Evolutionary conservation across 306 rosid genomes (phyloP).

Genomic region (Quercus alba): DNA sequence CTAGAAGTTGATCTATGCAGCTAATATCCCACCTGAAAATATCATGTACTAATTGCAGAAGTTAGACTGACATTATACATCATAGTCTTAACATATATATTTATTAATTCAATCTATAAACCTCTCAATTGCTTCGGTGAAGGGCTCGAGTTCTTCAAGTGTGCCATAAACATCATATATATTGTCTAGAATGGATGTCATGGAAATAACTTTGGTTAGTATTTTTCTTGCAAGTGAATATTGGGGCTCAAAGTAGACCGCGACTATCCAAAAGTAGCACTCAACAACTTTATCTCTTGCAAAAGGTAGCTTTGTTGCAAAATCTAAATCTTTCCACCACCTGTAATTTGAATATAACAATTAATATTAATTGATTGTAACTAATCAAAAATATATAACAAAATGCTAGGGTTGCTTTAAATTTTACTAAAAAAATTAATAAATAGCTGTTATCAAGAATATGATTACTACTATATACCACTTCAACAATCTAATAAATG

Average conservation of each 20-base stretch:
- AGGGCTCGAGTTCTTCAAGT: conserved; percentile 40
- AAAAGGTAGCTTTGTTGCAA: conserved; percentile 22
- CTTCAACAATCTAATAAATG: too few species aligned
- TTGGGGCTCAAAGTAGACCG: conserved; percentile 29
- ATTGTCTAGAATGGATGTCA: conserved; percentile 35
- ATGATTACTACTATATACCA: too few species aligned
- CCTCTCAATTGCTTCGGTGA: conserved; percentile 46
- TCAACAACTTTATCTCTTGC: conserved; percentile 48
- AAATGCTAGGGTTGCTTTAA: too few species aligned
- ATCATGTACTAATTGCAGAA: too few species aligned
- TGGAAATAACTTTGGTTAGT: not conserved
- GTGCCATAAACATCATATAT: conserved; percentile 51
- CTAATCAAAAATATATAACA: too few species aligned
- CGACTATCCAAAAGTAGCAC: conserved; percentile 38
- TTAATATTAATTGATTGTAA: not conserved
- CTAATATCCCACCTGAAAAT: conserved; percentile 5
- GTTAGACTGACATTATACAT: too few species aligned
- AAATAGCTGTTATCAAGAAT: too few species aligned
- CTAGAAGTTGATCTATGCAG: not conserved
- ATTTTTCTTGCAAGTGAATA: conserved; percentile 28
- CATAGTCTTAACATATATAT: too few species aligned
- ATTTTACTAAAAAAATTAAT: too few species aligned
- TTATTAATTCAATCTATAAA: not conserved
- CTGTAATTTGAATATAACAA: not conserved
- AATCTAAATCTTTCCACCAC: conserved; percentile 51